Base-by-base conservation (phyloP, 495 filamentous ascomycete genomes). In the Durotheca rogersii region DNA sequence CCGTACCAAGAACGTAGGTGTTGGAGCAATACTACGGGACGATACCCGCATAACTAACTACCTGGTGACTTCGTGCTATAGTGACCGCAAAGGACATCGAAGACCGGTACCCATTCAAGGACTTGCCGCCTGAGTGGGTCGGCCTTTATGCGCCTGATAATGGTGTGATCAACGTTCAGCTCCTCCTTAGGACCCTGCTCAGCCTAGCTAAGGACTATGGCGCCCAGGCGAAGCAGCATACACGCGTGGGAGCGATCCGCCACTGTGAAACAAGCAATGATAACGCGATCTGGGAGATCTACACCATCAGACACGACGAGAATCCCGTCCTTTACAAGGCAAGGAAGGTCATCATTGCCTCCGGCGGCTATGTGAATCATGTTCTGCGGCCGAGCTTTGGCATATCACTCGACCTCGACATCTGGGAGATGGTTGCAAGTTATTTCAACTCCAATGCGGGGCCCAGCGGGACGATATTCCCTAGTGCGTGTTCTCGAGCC, bases 81-180 rank as follows among this genome's bases (percentile, higher is more conserved):
- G 55, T 58, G 4, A 54, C 50, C n/a, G 49, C 35, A 36, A 23
- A 36, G 32, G 11, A 58, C 17, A 48, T 58, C 3, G 41, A 58
- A 36, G 25, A 38, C 20, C 47, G 49, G 14, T 49, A 39, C 12
- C 50, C 55, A n/a, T 58, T 58, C 50, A 58, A 39, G 12, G 34
- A 58, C 36, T 49, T 55, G 9, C 55, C 41, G 19, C 10, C 10
- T 15, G 32, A 46, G 23, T 58, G 12, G 14, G 18, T 17, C 1
- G 54, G 54, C 20, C 20, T 58, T 41, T 58, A 45, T 33, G 54
- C 54, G 16, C 50, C 54, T 3, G 54, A 58, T 34, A 58, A 58
- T 47, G 14, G n/a, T n/a, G n/a, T n/a, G n/a, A n/a, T n/a, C n/a
- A n/a, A n/a, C n/a, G n/a, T n/a, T n/a, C n/a, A n/a, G n/a, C n/a